Percentiles rank a stretch among this genome's conserved stretches.
Conservation (phyloP, 2,329 filamentous ascomycete genomes). For the Sarocladium kiliense region DNA sequence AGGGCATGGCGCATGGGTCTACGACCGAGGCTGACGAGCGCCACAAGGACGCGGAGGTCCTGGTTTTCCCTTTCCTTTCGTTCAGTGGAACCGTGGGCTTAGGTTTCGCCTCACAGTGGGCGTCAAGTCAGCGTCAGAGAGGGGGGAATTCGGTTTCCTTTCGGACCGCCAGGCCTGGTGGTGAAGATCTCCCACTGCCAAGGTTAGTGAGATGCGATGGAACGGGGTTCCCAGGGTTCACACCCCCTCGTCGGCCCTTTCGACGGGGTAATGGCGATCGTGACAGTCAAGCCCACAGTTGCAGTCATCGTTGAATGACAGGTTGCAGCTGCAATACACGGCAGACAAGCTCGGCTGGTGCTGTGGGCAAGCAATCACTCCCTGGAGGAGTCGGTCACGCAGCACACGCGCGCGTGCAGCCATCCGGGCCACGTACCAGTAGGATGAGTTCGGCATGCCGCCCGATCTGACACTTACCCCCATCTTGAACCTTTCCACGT, state of each 20-base stretch:
- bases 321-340: not conserved
- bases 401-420: too few species aligned
- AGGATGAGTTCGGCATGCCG: not conserved
- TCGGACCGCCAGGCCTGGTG: too few species aligned
- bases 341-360: not conserved
- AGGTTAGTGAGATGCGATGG: too few species aligned
- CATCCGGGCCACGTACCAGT: not conserved
- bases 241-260: too few species aligned
- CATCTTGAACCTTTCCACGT: not conserved
- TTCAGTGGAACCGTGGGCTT: not conserved
- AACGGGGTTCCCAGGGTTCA: too few species aligned
- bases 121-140: not conserved
- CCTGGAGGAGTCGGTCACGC: too few species aligned
- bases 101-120: not conserved
- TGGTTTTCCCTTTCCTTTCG: too few species aligned
- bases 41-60: too few species aligned
- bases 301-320: not conserved
- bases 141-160: too few species aligned
- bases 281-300: not conserved
- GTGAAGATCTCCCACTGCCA: too few species aligned
- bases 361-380: too few species aligned
- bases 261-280: not conserved
- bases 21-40: not conserved
- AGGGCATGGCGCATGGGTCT: too few species aligned
- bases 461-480: slow-evolving; percentile 5